Conservation (phyloP, 1,284 basidiomycete species). For the Tilletiaria anomala region DNA sequence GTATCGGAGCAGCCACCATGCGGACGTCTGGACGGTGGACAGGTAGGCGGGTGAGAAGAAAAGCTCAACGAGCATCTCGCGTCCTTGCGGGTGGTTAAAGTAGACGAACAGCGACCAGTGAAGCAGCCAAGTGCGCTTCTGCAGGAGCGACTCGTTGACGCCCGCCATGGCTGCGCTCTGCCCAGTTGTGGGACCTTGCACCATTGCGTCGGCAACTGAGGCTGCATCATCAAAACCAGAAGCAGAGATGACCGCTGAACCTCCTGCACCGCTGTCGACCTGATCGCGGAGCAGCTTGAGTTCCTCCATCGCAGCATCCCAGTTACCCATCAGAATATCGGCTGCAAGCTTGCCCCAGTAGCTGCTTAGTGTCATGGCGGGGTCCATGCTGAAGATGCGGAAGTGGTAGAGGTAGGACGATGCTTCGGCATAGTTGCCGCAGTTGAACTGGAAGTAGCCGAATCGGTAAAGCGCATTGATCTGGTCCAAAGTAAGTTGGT, state of each 20-base stretch:
- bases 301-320: slow-evolving; percentile 84
- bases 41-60: slow-evolving; percentile 92
- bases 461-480: slow-evolving; percentile 94
- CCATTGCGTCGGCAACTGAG: too few species aligned
- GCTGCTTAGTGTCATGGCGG: slow-evolving; percentile 77
- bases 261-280: slow-evolving; percentile 72
- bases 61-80: slow-evolving; percentile 84
- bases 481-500: slow-evolving; percentile 83
- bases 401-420: slow-evolving; percentile 98
- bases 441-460: slow-evolving; percentile 94
- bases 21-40: slow-evolving; percentile 93
- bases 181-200: too few species aligned
- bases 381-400: slow-evolving; percentile 85
- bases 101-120: slow-evolving; percentile 98
- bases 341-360: slow-evolving; percentile 97
- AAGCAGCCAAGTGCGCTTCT: slow-evolving; percentile 90
- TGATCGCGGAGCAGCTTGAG: slow-evolving; percentile 81
- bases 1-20: slow-evolving; percentile 89
- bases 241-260: too few species aligned
- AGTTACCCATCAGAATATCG: slow-evolving; percentile 84
- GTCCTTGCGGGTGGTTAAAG: slow-evolving; percentile 86
- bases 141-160: slow-evolving; percentile 52
- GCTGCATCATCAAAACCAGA: too few species aligned
- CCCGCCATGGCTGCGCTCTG: neutral
- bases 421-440: slow-evolving; percentile 87